A percentile compares a stretch with the other conserved stretches of the same genome.
These are phyloP conservation scores for Paramecium octaurelia DNA, from an alignment of 73 alveolate genomes.

Conservation along the genomic window DNA sequence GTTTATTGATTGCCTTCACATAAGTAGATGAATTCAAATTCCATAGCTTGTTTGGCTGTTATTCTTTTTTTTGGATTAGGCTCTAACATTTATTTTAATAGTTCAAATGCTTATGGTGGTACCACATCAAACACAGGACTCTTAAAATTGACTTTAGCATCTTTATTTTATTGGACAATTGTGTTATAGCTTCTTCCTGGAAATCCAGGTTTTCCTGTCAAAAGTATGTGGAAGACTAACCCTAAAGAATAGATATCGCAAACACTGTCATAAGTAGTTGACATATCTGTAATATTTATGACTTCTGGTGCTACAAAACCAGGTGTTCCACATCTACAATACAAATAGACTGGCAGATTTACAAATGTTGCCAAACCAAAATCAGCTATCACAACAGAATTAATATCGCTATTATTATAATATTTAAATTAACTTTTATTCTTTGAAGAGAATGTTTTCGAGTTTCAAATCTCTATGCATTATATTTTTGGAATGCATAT, in stretches of 20 bases:
- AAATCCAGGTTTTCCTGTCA: constrained; percentile 37
- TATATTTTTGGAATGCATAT: constrained; percentile 55
- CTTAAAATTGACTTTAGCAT: constrained; percentile 22
- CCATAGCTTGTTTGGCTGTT: background rate
- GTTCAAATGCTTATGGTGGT: background rate
- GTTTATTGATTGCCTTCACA: background rate
- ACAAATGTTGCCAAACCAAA: constrained; percentile 56
- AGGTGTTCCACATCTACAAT: constrained; percentile 65
- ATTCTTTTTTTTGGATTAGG: constrained; percentile 40
- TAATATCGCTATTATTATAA: background rate
- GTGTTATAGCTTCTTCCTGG: constrained; percentile 44
- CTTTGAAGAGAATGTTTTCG: constrained; percentile 48
- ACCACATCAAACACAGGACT: constrained; percentile 25
- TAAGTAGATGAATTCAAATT: background rate
- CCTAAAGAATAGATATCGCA: constrained; percentile 61
- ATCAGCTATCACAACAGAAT: constrained; percentile 57
- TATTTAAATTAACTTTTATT: background rate
- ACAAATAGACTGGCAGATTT: constrained; percentile 26
- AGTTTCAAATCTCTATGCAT: constrained; percentile 61
- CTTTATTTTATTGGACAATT: constrained; percentile 13
- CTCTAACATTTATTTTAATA: background rate
- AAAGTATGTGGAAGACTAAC: constrained; percentile 52
- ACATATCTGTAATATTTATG: constrained; percentile 48
- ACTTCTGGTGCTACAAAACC: constrained; percentile 69
- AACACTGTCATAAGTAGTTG: constrained; percentile 58